Percentiles rank a stretch among this genome's conserved stretches.
Conservation (phyloP, 495 filamentous ascomycete species). For the Cairneyella variabilis region DNA sequence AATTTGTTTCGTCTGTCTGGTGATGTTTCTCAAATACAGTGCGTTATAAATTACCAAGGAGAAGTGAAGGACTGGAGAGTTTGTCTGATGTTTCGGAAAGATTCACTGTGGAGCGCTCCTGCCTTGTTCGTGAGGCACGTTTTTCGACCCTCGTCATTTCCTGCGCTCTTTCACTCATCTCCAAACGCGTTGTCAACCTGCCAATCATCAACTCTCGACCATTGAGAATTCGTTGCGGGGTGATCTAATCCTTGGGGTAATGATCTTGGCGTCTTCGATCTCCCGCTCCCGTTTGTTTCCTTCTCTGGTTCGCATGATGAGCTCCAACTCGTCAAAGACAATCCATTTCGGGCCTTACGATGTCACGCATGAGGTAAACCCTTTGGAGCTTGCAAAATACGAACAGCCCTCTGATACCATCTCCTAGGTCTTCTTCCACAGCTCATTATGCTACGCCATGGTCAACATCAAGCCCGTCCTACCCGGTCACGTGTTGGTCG, state of each 20-base stretch:
- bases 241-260: not conserved
- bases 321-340: conserved; percentile 19
- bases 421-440: conserved; percentile 74
- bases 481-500: conserved; percentile 88
- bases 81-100: no score
- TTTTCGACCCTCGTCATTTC: not conserved
- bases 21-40: no score
- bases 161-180: no score
- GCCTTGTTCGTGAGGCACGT: not conserved
- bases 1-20: no score
- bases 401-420: not conserved
- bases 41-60: no score
- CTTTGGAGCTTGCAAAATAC: not conserved
- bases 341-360: conserved; percentile 63
- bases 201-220: not conserved
- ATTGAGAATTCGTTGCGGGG: not conserved
- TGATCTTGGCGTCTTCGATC: not conserved
- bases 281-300: not conserved
- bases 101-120: not conserved
- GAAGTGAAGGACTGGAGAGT: no score
- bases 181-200: not conserved
- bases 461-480: conserved; percentile 95
- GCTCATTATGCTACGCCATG: conserved; percentile 73
- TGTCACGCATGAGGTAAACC: conserved; percentile 55
- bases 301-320: conserved; percentile 3